Conservation (phyloP, 2,329 filamentous ascomycete genomes). For the Meredithiella fracta region DNA sequence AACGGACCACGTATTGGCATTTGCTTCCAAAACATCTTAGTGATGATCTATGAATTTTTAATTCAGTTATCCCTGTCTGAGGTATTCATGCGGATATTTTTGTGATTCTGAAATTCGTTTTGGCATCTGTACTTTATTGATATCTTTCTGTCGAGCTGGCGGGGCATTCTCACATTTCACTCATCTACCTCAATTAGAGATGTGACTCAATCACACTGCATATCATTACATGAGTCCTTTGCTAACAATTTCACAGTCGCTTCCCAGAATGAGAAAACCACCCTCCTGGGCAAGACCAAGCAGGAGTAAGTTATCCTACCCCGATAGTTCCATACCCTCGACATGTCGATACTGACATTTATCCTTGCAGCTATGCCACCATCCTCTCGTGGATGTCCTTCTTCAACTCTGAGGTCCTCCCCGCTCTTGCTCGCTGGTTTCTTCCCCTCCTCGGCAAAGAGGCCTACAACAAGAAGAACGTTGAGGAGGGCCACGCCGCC, state of each 20-base stretch:
- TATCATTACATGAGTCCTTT: not conserved
- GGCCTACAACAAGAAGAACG: conserved; percentile 94
- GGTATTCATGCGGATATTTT: conserved; percentile 15
- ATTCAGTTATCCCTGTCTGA: conserved; percentile 16
- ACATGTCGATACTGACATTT: not conserved
- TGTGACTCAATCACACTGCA: not conserved
- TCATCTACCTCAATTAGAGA: not conserved
- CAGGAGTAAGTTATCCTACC: conserved; percentile 57
- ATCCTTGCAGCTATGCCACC: conserved; percentile 54
- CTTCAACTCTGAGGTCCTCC: conserved; percentile 76
- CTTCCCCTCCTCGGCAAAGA: conserved; percentile 65
- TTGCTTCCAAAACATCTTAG: not conserved
- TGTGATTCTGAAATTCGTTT: conserved; percentile 13
- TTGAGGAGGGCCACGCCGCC: conserved; percentile 62
- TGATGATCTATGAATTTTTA: conserved; percentile 15
- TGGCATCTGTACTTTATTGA: not conserved
- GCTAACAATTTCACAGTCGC: conserved; percentile 46
- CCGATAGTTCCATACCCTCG: not conserved
- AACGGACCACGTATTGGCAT: not conserved
- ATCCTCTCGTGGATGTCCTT: conserved; percentile 98
- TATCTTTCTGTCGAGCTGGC: not conserved
- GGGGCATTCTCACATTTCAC: not conserved
- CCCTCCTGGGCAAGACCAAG: conserved; percentile 98
- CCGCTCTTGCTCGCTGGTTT: conserved; percentile 63
- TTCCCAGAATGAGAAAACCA: conserved; percentile 99